Evolutionary conservation across 768 basidiomycete species (phyloP).

Genomic region (Russula sp.): DNA sequence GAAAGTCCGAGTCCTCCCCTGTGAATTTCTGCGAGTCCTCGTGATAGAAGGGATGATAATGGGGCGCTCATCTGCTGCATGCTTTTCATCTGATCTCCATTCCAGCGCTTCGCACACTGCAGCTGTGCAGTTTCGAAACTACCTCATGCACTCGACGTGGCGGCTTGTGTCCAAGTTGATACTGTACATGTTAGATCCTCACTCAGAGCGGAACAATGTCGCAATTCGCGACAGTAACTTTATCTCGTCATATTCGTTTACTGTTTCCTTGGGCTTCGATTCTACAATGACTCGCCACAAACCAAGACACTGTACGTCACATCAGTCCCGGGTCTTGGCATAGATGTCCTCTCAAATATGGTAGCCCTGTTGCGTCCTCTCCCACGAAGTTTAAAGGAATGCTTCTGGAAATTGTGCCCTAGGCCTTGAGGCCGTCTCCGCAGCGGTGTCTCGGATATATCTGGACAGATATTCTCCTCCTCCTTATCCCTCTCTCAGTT

Average conservation of each 20-base stretch:
- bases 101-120: neutral
- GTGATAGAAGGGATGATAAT: neutral
- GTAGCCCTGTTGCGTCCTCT: constrained; percentile 1
- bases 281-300: neutral
- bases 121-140: neutral
- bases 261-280: no score
- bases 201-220: neutral
- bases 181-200: neutral
- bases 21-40: neutral
- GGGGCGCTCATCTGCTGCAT: neutral
- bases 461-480: neutral
- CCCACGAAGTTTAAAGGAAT: neutral
- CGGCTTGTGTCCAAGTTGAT: neutral
- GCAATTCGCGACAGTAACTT: neutral
- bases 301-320: neutral
- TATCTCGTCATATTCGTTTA: no score
- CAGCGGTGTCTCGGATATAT: constrained; percentile 2
- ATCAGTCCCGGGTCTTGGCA: no score
- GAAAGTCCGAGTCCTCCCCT: no score
- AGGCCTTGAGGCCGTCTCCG: constrained; percentile 9
- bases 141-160: neutral
- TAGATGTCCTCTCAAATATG: neutral
- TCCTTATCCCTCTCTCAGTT: neutral
- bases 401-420: neutral
- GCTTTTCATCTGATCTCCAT: neutral